Conservation (phyloP, 306 rosid genomes). For the Leucaena leucocephala region DNA sequence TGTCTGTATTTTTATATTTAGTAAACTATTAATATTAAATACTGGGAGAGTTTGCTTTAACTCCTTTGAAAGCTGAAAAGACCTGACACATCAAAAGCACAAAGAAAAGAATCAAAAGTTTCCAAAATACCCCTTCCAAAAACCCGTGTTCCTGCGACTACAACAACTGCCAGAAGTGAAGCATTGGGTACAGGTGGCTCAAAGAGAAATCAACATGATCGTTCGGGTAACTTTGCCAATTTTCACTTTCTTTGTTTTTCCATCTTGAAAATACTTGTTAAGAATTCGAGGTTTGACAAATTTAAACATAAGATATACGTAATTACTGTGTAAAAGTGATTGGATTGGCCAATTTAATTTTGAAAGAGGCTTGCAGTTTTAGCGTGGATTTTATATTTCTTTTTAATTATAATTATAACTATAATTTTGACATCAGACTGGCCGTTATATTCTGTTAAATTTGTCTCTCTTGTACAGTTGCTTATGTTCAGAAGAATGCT, state of each 20-base stretch:
- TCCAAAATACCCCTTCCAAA: constrained; percentile 55
- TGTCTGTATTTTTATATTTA: constrained; percentile 28
- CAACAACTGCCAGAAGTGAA: constrained; percentile 50
- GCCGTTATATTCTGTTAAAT: constrained; percentile 25
- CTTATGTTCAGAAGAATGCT: constrained; percentile 43
- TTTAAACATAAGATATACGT: neutral
- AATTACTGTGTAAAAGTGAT: constrained; percentile 8
- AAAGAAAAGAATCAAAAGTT: constrained; percentile 51
- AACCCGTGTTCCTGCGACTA: constrained; percentile 38
- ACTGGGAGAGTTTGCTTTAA: constrained; percentile 54
- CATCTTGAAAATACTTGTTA: constrained; percentile 7
- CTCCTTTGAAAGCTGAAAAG: constrained; percentile 61
- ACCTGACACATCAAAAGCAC: constrained; percentile 51
- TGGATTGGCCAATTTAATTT: constrained; percentile 15
- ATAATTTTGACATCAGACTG: constrained; percentile 3
- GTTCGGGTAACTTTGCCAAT: constrained; percentile 49
- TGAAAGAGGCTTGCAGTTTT: constrained; percentile 5
- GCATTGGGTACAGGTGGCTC: constrained; percentile 39
- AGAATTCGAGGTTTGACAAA: constrained; percentile 16
- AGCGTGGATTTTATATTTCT: constrained; percentile 35
- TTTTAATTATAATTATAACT: constrained; percentile 15
- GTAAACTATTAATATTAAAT: constrained; percentile 23
- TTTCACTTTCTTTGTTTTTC: constrained; percentile 2
- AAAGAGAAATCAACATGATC: constrained; percentile 61
- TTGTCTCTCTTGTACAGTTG: constrained; percentile 42